Base-by-base conservation (phyloP, 257 asterid genomes). In the Haberlea rhodopensis region DNA sequence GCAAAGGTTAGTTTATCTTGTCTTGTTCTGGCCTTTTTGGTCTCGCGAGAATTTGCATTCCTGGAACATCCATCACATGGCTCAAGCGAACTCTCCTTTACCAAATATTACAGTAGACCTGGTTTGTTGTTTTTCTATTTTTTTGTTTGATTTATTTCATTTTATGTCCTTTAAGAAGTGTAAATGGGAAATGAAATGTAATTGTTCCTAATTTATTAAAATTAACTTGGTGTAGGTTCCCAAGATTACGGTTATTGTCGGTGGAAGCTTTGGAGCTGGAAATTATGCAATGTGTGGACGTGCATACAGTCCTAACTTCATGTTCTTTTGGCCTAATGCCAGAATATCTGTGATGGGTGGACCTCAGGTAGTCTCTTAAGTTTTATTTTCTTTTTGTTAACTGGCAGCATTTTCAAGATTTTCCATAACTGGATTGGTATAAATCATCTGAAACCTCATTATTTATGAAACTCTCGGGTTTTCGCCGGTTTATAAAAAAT, bases 281-380 rank as follows among this genome's bases (percentile, higher is more conserved):
- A 89, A 94, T 69, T 94, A 89, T 56, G 99, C 99, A 53, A 94
- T 94, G 99, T 94, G 99, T 61, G 99, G 99, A n/a, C 96, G 99
- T 60, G 99, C 99, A 62, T 87, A 85, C 81, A 86, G 83, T 77
- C 99, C 99, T 31, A 72, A 87, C 75, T 89, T 87, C 83, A 80
- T 87, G 90, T 89, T 89, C 84, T 81, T 86, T 48, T 94, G 99
- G 99, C 99, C 99, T 45, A 94, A 94, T 73, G 96, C 97, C 59
- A 82, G 86, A 80, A 84, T 94, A 80, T 94, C 96, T 58, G 97
- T 94, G 19, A 94, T 94, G 99, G 99, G 99, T 57, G 99, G 99
- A 67, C 73, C 94, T 79, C 99, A 92, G 97, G 99, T 89, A 82
- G 37, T 58, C 34, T 52, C 28, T 57, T 24, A 26, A n/a, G 8